Evolutionary conservation across 352 stramenopile genomes (phyloP).

Genomic region (Phytophthora citricola): DNA sequence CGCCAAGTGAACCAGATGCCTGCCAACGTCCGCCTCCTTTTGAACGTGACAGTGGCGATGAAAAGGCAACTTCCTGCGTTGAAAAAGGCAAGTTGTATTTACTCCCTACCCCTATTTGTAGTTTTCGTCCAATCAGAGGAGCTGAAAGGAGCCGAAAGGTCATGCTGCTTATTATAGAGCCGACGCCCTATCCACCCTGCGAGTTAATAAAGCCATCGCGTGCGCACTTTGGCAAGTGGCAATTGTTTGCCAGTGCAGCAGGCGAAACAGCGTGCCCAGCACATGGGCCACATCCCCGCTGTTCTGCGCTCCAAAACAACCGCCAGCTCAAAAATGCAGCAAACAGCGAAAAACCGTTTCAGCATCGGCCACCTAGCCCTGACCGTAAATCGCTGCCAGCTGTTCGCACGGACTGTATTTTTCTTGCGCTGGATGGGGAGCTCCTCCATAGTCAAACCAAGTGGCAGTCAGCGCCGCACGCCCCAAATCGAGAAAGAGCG

Average conservation of each 20-base stretch:
- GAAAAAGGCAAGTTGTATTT: constrained; percentile 3
- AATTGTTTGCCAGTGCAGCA: constrained; percentile 8
- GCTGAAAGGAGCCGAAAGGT: background rate
- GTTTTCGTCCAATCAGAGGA: constrained; percentile 1
- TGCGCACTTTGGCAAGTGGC: background rate
- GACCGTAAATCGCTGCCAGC: constrained; percentile 21
- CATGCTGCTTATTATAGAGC: constrained; percentile 6
- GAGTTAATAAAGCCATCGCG: constrained; percentile 1
- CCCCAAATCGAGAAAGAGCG: constrained; percentile 35
- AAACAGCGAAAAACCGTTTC: constrained; percentile 20
- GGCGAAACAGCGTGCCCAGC: background rate
- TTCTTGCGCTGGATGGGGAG: constrained; percentile 24
- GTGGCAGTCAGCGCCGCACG: constrained; percentile 1
- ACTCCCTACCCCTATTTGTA: background rate
- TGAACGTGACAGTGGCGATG: background rate
- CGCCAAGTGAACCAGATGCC: constrained; percentile 2
- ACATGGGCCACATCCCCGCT: constrained; percentile 8
- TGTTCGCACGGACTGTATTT: constrained; percentile 39
- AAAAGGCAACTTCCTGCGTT: constrained; percentile 2
- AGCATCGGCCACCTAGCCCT: constrained; percentile 4
- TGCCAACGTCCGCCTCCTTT: background rate
- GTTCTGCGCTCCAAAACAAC: constrained; percentile 4
- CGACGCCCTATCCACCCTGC: constrained; percentile 4
- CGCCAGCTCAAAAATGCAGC: background rate
- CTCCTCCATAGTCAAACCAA: constrained; percentile 33